Conservation (phyloP, 2,329 filamentous ascomycete species). For the Ascochyta lentis region DNA sequence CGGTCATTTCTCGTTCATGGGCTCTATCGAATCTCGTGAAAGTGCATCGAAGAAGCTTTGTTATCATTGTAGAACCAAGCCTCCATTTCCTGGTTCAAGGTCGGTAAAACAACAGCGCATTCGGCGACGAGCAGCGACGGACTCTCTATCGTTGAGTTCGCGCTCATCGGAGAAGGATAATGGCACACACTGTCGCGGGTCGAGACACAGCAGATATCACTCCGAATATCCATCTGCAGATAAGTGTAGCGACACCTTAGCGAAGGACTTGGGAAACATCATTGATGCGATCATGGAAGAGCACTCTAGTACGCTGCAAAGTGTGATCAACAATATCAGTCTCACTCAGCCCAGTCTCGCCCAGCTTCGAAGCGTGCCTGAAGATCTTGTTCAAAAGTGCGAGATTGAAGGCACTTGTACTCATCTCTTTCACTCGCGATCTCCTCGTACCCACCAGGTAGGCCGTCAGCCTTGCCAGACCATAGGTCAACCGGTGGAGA, state of each 20-base stretch:
- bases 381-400: constrained; percentile 27
- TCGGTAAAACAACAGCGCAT: constrained; percentile 5
- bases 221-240: constrained; percentile 25
- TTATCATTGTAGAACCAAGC: constrained; percentile 30
- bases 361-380: constrained; percentile 26
- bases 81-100: not conserved
- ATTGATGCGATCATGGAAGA: constrained; percentile 53
- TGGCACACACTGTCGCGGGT: not conserved
- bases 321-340: constrained; percentile 50
- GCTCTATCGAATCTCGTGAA: constrained; percentile 20
- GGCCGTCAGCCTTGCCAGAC: not conserved
- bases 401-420: constrained; percentile 10
- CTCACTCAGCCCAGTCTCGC: constrained; percentile 26
- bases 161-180: constrained; percentile 13
- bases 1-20: constrained; percentile 37
- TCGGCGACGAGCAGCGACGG: constrained; percentile 19
- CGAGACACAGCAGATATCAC: constrained; percentile 19
- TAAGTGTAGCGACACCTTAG: constrained; percentile 35
- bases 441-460: not conserved
- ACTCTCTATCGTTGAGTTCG: constrained; percentile 22
- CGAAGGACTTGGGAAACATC: constrained; percentile 46
- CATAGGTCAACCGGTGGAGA: not conserved
- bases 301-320: constrained; percentile 47
- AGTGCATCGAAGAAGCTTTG: constrained; percentile 25
- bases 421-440: constrained; percentile 3